A percentile compares a stretch with the other conserved stretches of the same genome.
These are phyloP conservation scores for Fomitopsis palustris DNA, from an alignment of 1,284 basidiomycete species.

Conservation along the genomic window DNA sequence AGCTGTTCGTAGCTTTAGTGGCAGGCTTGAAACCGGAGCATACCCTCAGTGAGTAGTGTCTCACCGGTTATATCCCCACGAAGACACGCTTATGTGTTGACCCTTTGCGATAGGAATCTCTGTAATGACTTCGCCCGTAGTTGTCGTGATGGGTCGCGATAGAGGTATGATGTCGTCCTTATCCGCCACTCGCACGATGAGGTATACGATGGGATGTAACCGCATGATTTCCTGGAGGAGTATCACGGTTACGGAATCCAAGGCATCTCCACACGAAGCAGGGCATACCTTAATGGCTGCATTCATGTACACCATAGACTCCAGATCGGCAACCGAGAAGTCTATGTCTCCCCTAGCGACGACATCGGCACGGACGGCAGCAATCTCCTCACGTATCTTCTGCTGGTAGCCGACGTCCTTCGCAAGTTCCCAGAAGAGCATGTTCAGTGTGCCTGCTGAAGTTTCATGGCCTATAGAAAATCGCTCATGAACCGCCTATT, in stretches of 20 bases:
- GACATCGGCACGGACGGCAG: constrained; percentile 29
- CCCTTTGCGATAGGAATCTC: constrained; percentile 33
- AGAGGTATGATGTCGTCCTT: constrained; percentile 32
- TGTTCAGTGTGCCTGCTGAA: constrained; percentile 39
- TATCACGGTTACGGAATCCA: not conserved
- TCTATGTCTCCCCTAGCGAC: constrained; percentile 35
- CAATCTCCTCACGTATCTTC: constrained; percentile 40
- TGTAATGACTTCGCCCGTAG: constrained; percentile 26
- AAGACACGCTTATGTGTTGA: constrained; percentile 30
- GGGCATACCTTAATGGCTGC: constrained; percentile 43
- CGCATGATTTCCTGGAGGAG: constrained; percentile 26
- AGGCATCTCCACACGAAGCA: not conserved
- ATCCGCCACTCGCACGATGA: constrained; percentile 21
- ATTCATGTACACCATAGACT: constrained; percentile 47
- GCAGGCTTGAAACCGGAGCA: not conserved
- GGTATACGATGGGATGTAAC: constrained; percentile 25
- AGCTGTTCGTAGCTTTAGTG: constrained; percentile 8
- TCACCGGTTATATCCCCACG: constrained; percentile 37
- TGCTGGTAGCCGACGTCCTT: constrained; percentile 35
- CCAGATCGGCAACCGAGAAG: constrained; percentile 44
- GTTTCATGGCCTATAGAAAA: constrained; percentile 50
- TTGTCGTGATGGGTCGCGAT: constrained; percentile 22
- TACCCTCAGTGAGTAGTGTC: not conserved
- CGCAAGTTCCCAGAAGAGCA: constrained; percentile 41
- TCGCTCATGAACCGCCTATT: constrained; percentile 28